A percentile compares a stretch with the other conserved stretches of the same genome.
Evolutionary conservation across 75 land plant genomes (phyloP).

Genomic region (Chamaecyparis obtusa): DNA sequence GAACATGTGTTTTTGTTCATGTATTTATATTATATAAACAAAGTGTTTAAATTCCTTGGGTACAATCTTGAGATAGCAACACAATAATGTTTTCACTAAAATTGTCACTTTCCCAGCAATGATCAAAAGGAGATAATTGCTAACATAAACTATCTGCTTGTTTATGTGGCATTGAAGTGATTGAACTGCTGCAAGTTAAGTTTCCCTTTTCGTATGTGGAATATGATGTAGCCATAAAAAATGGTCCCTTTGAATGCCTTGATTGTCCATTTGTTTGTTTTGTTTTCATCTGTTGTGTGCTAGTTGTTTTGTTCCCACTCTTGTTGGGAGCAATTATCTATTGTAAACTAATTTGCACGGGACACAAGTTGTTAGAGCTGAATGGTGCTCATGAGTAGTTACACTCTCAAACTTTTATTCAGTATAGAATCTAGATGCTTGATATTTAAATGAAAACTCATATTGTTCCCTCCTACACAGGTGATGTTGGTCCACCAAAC

Average conservation of each 20-base stretch:
- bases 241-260: not conserved
- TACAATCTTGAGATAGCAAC: not conserved
- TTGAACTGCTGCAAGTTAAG: not conserved
- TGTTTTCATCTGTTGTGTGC: not conserved
- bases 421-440: not conserved
- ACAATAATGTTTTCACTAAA: not conserved
- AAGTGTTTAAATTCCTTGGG: too few species aligned
- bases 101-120: not conserved
- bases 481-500: slow-evolving; percentile 12
- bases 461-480: not conserved
- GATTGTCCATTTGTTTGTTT: not conserved
- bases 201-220: not conserved
- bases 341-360: not conserved
- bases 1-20: too few species aligned
- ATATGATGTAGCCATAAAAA: not conserved
- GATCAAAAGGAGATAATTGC: not conserved
- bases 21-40: too few species aligned
- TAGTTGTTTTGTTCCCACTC: not conserved
- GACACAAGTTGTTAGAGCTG: not conserved
- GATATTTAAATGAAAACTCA: not conserved
- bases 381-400: not conserved
- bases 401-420: not conserved
- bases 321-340: not conserved
- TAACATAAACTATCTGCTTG: not conserved
- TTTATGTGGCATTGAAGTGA: not conserved